A percentile compares a stretch with the other conserved stretches of the same genome.
Conservation (phyloP, 768 basidiomycete genomes). For the Russula lepida region DNA sequence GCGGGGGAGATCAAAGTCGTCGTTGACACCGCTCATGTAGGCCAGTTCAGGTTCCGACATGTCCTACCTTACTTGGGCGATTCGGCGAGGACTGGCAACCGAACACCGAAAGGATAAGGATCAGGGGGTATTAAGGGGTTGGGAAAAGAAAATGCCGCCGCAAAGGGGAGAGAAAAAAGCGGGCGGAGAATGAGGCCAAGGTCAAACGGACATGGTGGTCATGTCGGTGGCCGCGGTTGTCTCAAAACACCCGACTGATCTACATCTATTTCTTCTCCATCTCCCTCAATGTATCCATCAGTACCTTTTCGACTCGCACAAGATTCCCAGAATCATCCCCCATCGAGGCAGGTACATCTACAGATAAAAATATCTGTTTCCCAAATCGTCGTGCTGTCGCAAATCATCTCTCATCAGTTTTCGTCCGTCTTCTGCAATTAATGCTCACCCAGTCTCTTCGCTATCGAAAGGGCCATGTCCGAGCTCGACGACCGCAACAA, state of each 20-base stretch:
- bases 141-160: not conserved
- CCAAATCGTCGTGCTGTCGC: slow-evolving; percentile 51
- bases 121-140: not conserved
- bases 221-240: not conserved
- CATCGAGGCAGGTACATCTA: slow-evolving; percentile 46
- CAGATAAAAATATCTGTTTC: slow-evolving; percentile 64
- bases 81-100: slow-evolving; percentile 9
- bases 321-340: slow-evolving; percentile 41
- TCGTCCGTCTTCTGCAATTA: slow-evolving; percentile 1
- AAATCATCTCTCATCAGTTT: slow-evolving; percentile 18
- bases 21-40: slow-evolving; percentile 71
- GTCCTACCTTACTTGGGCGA: slow-evolving; percentile 22
- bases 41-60: slow-evolving; percentile 72
- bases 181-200: not conserved
- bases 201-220: slow-evolving; percentile 3
- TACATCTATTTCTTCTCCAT: slow-evolving; percentile 23
- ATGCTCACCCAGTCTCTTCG: slow-evolving; percentile 65
- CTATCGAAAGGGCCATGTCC: slow-evolving; percentile 65
- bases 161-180: not conserved
- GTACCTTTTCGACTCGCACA: slow-evolving; percentile 52
- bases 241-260: not conserved
- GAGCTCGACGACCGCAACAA: slow-evolving; percentile 54
- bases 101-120: slow-evolving; percentile 12
- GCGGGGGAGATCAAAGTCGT: slow-evolving; percentile 66
- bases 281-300: slow-evolving; percentile 41